Percentiles rank a stretch among this genome's conserved stretches.
Conservation (phyloP, 495 filamentous ascomycete genomes). For the Penicillium argentinense region DNA sequence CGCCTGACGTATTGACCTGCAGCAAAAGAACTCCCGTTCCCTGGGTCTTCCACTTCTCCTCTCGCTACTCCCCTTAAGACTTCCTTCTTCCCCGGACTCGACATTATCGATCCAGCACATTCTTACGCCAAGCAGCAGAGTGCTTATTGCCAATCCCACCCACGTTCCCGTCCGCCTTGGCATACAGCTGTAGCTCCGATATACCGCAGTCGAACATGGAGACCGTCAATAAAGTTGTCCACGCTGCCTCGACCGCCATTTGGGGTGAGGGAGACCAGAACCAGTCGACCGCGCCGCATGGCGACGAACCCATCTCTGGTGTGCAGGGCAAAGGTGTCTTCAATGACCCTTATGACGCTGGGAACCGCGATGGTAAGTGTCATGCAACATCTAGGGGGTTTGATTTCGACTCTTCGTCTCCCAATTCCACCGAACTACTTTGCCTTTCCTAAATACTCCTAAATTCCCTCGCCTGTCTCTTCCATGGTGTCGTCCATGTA, state of each 20-base stretch:
- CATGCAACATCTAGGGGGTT: neutral
- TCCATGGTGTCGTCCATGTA: too few relatives aligned
- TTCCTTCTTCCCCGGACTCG: slow-evolving; percentile 2
- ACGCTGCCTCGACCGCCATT: slow-evolving; percentile 34
- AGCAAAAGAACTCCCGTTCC: neutral
- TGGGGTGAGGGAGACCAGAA: slow-evolving; percentile 28
- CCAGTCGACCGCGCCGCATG: slow-evolving; percentile 17
- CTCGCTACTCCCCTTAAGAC: neutral
- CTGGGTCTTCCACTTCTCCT: slow-evolving; percentile 1
- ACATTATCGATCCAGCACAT: neutral
- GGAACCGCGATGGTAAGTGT: slow-evolving; percentile 42
- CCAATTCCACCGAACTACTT: too few relatives aligned
- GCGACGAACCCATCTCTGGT: slow-evolving; percentile 44
- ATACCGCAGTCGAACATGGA: slow-evolving; percentile 34
- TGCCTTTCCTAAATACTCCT: too few relatives aligned
- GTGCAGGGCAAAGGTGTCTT: slow-evolving; percentile 36
- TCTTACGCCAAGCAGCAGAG: neutral
- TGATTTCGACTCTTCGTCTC: too few relatives aligned
- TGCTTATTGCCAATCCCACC: neutral
- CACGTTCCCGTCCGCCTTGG: too few relatives aligned
- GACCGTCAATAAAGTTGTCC: slow-evolving; percentile 34
- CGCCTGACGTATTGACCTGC: slow-evolving; percentile 11
- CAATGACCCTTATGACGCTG: slow-evolving; percentile 46
- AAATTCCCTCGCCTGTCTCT: too few relatives aligned
- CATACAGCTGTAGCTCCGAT: neutral